Base-by-base conservation (phyloP, 495 filamentous ascomycete genomes). In the Penicillium pulvis region DNA sequence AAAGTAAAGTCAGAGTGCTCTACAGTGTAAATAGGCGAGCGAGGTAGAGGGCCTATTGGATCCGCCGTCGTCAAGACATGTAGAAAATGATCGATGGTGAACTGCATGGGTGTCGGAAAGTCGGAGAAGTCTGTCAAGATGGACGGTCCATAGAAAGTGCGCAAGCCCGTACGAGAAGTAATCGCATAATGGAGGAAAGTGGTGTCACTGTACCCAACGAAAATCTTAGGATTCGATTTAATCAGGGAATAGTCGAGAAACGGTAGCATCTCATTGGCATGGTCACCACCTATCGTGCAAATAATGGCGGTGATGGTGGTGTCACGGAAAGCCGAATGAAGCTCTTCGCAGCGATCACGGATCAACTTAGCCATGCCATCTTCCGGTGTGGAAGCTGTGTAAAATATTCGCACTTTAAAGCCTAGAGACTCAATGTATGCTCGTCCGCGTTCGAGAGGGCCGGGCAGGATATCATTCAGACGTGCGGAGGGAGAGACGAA, bases 201-300 rank as follows among this genome's bases (percentile, higher is more conserved):
- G 17, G 24, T 47, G 45, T 28, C 45, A 19, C 45, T 47, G 20
- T 47, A 47, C 6, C 24, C 45, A 12, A 47, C 20, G 19, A 47
- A 28, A 1, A 47, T 47, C 17, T 47, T 47, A 11, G 45, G 45
- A 9, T 23, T 23, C 9, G 45, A 24, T 19, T 24, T 19, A 6
- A 47, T 47, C 4, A 47, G 45, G 4, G 17, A 0, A 47, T 47
- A 47, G 20, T 47, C 45, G 17, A 47, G 45, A 9, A 47, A 47
- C 12, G 45, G 24, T 7, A 47, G 45, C 17, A 47, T 6, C 45
- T 47, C 45, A 24, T 47, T 47, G 11, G 45, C 45, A 24, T 47
- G 45, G 2, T 19, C n/a, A 11, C 45, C 45, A 23, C 45, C 45
- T 14, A 47, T 47, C 45, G 45, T 47, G 45, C 24, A 47, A 19